Base-by-base conservation (phyloP, 805 yeast genomes). In the Saccharomycopsis fibuligera region DNA sequence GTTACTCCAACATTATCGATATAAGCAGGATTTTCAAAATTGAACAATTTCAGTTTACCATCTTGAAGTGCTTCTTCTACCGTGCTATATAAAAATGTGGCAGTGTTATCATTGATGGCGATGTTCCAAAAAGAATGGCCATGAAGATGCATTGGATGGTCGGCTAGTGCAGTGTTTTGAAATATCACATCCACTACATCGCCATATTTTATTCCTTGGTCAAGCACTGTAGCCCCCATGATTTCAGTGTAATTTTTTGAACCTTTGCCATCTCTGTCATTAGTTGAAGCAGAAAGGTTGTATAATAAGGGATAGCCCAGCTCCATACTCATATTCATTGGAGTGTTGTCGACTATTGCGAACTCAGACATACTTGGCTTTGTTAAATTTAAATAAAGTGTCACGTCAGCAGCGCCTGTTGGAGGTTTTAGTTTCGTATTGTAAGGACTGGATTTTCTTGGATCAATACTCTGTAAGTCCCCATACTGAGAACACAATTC, bases 131-230 rank as follows among this genome's bases (percentile, higher is more conserved):
- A 62, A 22, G 57, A 54, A 45, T 66, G 70, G 2, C 69, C 70
- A 48, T 66, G 70, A 12, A 66, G 49, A 45, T 66, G 70, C 30
- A 64, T 56, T 6, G 70, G 70, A 50, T 66, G 70, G 46, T 60
- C 62, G 45, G 62, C 61, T 23, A 53, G 49, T 23, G 59, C 54
- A 48, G 53, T 56, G 47, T 65, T 65, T 51, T 65, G 58, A 47
- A 66, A 48, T 17, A 65, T 58, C 35, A 66, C 53, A 45, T 66
- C 70, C 25, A 65, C 63, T 2, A 58, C 54, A 40, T 67, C 66
- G 4, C 69, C 68, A 19, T 41, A 44, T 25, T 56, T 54, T 19
- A 64, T 49, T 30, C 48, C 48, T 24, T 47, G 38, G 33, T 57
- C 56, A 12, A 50, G 51, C 23, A 35, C n/a, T n/a, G n/a, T n/a